Conservation (phyloP, 306 rosid genomes). For the Aeschynomene evenia region DNA sequence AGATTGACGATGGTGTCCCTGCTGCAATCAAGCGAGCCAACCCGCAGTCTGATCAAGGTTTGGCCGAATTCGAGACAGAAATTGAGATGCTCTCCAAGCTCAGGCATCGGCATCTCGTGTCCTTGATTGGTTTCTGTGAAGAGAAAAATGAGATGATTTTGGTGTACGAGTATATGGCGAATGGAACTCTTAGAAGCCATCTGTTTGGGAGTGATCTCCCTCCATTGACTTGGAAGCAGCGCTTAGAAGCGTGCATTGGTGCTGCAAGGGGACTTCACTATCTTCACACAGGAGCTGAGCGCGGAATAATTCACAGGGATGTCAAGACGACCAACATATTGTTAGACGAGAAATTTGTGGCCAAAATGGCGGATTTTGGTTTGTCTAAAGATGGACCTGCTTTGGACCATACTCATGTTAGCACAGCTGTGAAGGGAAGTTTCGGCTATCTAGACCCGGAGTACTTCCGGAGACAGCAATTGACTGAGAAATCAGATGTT, state of each 20-base stretch:
- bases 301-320: slow-evolving; percentile 94
- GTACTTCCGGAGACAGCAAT: slow-evolving; percentile 84
- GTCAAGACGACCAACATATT: slow-evolving; percentile 94
- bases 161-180: slow-evolving; percentile 94
- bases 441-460: slow-evolving; percentile 96
- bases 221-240: slow-evolving; percentile 79
- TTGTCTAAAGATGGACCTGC: slow-evolving; percentile 92
- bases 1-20: slow-evolving; percentile 66
- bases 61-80: slow-evolving; percentile 90
- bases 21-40: slow-evolving; percentile 89
- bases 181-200: slow-evolving; percentile 93
- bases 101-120: slow-evolving; percentile 88
- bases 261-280: slow-evolving; percentile 96
- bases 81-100: slow-evolving; percentile 99
- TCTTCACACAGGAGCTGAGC: slow-evolving; percentile 91
- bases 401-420: slow-evolving; percentile 87
- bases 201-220: slow-evolving; percentile 82
- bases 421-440: slow-evolving; percentile 98
- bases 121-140: slow-evolving; percentile 92
- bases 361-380: slow-evolving; percentile 94
- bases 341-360: slow-evolving; percentile 76
- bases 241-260: slow-evolving; percentile 87
- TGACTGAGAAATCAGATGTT: slow-evolving; percentile 93
- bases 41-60: slow-evolving; percentile 88
- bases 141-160: slow-evolving; percentile 91